Conservation (phyloP, 1,284 basidiomycete species). For the Vanrija sp. region DNA sequence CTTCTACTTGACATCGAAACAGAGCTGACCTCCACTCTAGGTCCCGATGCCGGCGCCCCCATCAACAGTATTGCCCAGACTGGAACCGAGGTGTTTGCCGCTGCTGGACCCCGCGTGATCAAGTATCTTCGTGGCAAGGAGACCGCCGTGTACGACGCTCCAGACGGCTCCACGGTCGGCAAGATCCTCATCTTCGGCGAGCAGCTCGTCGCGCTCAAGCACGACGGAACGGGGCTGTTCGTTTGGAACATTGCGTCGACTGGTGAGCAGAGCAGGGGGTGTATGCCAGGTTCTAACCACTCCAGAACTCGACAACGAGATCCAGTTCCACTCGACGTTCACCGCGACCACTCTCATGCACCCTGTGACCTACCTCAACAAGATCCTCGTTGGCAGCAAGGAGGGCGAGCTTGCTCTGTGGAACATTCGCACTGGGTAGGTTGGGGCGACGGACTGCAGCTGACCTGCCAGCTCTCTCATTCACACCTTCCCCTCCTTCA, state of each 20-base stretch:
- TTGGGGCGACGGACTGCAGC: slow-evolving; percentile 16
- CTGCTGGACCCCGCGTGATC: slow-evolving; percentile 65
- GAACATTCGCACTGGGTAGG: slow-evolving; percentile 82
- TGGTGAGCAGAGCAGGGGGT: slow-evolving; percentile 49
- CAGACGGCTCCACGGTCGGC: slow-evolving; percentile 42
- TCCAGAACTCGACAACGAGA: slow-evolving; percentile 43
- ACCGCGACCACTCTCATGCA: slow-evolving; percentile 80
- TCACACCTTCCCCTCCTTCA: slow-evolving; percentile 51
- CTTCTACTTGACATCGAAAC: not conserved
- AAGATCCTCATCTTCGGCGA: slow-evolving; percentile 71
- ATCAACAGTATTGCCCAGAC: slow-evolving; percentile 78
- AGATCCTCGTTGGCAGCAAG: slow-evolving; percentile 77
- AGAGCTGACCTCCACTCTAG: slow-evolving; percentile 50
- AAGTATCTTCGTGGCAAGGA: slow-evolving; percentile 86
- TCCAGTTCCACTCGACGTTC: slow-evolving; percentile 63
- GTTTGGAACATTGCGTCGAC: slow-evolving; percentile 69
- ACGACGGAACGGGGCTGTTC: slow-evolving; percentile 73
- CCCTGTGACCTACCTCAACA: slow-evolving; percentile 96
- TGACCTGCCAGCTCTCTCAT: slow-evolving; percentile 46
- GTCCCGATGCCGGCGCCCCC: slow-evolving; percentile 67
- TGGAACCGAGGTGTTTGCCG: slow-evolving; percentile 79
- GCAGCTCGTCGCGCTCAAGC: slow-evolving; percentile 71
- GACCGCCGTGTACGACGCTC: slow-evolving; percentile 27
- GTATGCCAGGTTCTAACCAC: not conserved
- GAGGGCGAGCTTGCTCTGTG: slow-evolving; percentile 86